Base-by-base conservation (phyloP, 352 stramenopile genomes). In the Blastocystis sp. region DNA sequence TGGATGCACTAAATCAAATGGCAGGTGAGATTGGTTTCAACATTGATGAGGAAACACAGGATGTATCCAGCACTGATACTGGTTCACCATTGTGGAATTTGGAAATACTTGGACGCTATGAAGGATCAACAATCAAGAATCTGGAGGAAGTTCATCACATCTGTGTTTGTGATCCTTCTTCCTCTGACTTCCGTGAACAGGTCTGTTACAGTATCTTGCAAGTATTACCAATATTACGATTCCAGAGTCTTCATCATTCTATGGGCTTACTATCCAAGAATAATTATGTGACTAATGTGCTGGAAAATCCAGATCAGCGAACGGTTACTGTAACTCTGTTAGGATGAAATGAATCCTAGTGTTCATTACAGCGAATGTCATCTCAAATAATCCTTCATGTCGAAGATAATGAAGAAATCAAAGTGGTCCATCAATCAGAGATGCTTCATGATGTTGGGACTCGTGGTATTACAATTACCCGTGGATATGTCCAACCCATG, bases 1-100 rank as follows among this genome's bases (percentile, higher is more conserved):
- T 83, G 71, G 39, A 83, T 29, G 71, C 27, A 12, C 19, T 83
- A 3, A 39, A 1, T 16, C 43, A 83, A 27, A 46, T 65, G 12
- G 21, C 71, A 16, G 71, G 39, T 19, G 51, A 83, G 27, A 67
- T 83, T 24, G 71, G 71, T 7, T 83, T 83, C 29, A 49, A 83
- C 19, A 83, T 83, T 56, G 71, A 83, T 32, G 29, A 63, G n/a
- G 35, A 49, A 21, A 12, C 49, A 43, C 19, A 29, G 51, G 39
- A 46, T 9, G 14, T 19, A n/a, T 37, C 35, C 29, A 46, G 42
- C 6, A 56, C 39, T 1, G 71, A 63, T 21, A 56, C 54, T 7
- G 49, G 66, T 19, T 32, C 32, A 2, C 54, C 65, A 6, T 49
- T 16, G 32, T 42, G 29, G 29, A 24, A 63, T 27, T 46, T 51